Evolutionary conservation across 768 basidiomycete species (phyloP).

Genomic region (Serendipita sp.): DNA sequence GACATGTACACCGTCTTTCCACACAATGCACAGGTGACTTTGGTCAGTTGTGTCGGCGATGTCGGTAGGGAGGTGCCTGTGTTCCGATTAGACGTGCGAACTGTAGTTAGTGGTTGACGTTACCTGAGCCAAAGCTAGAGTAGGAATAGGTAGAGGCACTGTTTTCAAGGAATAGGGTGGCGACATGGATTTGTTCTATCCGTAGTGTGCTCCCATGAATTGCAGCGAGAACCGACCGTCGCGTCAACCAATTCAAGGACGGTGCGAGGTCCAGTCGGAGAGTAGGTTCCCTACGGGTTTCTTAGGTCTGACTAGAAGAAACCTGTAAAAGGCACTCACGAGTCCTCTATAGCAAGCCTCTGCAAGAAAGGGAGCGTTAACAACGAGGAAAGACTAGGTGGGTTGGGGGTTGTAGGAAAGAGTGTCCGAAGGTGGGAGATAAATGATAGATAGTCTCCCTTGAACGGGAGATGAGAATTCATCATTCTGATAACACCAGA

Average conservation of each 20-base stretch:
- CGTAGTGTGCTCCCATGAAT: slow-evolving; percentile 75
- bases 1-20: slow-evolving; percentile 34
- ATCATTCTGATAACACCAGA: slow-evolving; percentile 31
- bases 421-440: slow-evolving; percentile 57
- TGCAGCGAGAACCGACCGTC: slow-evolving; percentile 66
- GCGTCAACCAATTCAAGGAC: slow-evolving; percentile 83
- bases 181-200: slow-evolving; percentile 68
- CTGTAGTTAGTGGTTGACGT: not conserved
- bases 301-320: slow-evolving; percentile 7
- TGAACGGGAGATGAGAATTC: slow-evolving; percentile 56
- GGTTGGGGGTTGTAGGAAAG: slow-evolving; percentile 39
- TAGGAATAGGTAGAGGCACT: slow-evolving; percentile 23
- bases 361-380: slow-evolving; percentile 62
- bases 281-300: slow-evolving; percentile 60
- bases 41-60: slow-evolving; percentile 22
- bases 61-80: slow-evolving; percentile 28
- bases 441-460: slow-evolving; percentile 57
- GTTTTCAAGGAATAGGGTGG: slow-evolving; percentile 39
- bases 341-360: slow-evolving; percentile 63
- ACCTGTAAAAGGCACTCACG: slow-evolving; percentile 33
- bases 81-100: not conserved
- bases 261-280: slow-evolving; percentile 87
- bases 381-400: slow-evolving; percentile 59
- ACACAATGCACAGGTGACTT: slow-evolving; percentile 65
- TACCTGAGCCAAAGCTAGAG: slow-evolving; percentile 15